Evolutionary conservation across 2,329 filamentous ascomycete genomes (phyloP).

Genomic region (Phyllosticta capitalensis): DNA sequence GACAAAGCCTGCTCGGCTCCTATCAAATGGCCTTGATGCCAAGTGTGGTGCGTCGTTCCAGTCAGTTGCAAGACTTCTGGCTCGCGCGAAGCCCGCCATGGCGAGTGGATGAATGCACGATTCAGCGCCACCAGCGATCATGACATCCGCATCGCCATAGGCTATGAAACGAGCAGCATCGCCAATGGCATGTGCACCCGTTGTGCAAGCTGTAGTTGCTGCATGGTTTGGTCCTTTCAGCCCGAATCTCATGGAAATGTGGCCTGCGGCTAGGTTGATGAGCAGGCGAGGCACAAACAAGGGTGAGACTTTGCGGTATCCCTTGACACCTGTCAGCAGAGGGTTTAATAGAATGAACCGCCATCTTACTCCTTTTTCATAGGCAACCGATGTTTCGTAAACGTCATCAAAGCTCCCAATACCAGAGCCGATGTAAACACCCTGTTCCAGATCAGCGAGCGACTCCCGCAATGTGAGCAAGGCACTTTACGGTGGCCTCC

Average conservation of each 20-base stretch:
- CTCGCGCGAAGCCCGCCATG: slow-evolving; percentile 82
- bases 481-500: slow-evolving; percentile 53
- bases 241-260: slow-evolving; percentile 86
- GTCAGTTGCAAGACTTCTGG: slow-evolving; percentile 71
- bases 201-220: slow-evolving; percentile 90
- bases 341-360: slow-evolving; percentile 8
- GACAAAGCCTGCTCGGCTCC: slow-evolving; percentile 72
- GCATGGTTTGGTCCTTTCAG: slow-evolving; percentile 88
- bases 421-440: slow-evolving; percentile 87
- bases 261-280: slow-evolving; percentile 90
- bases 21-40: slow-evolving; percentile 82
- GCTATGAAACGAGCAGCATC: slow-evolving; percentile 89
- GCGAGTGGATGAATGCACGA: slow-evolving; percentile 92
- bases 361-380: slow-evolving; percentile 57
- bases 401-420: slow-evolving; percentile 92
- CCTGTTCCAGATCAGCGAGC: slow-evolving; percentile 35
- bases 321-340: slow-evolving; percentile 40
- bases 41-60: slow-evolving; percentile 63
- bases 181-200: slow-evolving; percentile 86
- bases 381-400: slow-evolving; percentile 72
- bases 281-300: slow-evolving; percentile 87
- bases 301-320: slow-evolving; percentile 87
- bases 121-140: slow-evolving; percentile 92
- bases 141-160: slow-evolving; percentile 85
- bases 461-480: neutral